These are phyloP conservation scores for Thelonectria olida DNA, from an alignment of 2,329 filamentous ascomycete genomes.

Conservation along the genomic window DNA sequence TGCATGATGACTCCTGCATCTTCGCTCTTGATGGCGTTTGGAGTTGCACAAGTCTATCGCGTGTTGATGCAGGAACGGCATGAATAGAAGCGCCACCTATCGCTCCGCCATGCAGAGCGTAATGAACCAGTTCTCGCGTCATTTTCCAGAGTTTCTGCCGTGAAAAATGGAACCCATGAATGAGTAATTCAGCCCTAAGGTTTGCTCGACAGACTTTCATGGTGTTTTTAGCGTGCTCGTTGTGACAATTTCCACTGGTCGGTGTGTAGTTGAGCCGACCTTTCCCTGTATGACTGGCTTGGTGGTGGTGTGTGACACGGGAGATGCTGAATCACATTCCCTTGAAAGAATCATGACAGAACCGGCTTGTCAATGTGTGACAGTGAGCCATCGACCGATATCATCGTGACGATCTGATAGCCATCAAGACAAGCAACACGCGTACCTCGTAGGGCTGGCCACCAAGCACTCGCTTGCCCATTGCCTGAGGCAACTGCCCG, in stretches of 20 bases:
- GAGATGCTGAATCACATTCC: neutral
- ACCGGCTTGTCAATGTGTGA: neutral
- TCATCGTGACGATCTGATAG: neutral
- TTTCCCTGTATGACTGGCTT: neutral
- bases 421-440: neutral
- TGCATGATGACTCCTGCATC: constrained; percentile 10
- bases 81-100: neutral
- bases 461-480: constrained; percentile 24
- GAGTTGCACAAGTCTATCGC: neutral
- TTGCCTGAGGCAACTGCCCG: neutral
- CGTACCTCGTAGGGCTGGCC: constrained; percentile 11
- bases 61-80: neutral
- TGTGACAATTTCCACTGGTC: constrained; percentile 10
- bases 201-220: neutral
- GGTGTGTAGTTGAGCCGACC: constrained; percentile 16
- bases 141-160: neutral
- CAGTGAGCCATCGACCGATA: neutral
- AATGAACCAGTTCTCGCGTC: neutral
- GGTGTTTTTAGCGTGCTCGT: constrained; percentile 10
- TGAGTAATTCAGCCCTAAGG: neutral
- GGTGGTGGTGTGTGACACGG: neutral
- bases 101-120: neutral
- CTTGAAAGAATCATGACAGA: neutral
- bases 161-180: neutral
- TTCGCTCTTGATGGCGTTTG: no score